Evolutionary conservation across 2,329 filamentous ascomycete species (phyloP).

Genomic region (Penicillium griseofulvum): DNA sequence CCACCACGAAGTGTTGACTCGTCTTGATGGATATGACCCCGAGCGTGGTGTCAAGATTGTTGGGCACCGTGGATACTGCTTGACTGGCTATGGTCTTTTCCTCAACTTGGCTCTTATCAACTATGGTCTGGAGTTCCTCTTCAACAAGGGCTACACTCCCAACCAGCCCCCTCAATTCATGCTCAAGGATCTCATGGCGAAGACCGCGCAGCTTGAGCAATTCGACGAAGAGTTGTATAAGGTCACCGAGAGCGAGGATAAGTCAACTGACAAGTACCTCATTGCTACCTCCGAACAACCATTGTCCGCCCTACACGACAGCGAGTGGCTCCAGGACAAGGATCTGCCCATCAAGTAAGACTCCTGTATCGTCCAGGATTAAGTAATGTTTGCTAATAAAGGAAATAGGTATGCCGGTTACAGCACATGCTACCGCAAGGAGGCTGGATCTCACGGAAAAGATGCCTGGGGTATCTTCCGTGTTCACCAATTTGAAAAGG

Average conservation of each 20-base stretch:
- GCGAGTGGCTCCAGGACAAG: conserved; percentile 84
- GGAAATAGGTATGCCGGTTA: conserved; percentile 69
- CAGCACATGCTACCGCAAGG: conserved; percentile 92
- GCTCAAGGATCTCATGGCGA: conserved; percentile 93
- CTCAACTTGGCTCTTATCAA: conserved; percentile 92
- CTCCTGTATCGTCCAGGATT: neutral
- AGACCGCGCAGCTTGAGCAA: conserved; percentile 94
- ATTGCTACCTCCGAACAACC: conserved; percentile 92
- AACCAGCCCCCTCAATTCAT: conserved; percentile 92
- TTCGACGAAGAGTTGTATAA: conserved; percentile 99
- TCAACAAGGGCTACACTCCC: conserved; percentile 74
- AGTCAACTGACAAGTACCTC: conserved; percentile 79
- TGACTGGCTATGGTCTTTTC: conserved; percentile 85
- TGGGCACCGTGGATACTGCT: conserved; percentile 89
- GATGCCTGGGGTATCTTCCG: conserved; percentile 98
- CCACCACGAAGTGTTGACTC: conserved; percentile 88
- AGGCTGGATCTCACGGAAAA: conserved; percentile 85
- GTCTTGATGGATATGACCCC: conserved; percentile 87
- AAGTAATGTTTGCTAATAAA: conserved; percentile 10
- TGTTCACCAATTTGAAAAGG: conserved; percentile 97
- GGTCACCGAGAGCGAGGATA: conserved; percentile 78
- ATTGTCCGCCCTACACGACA: conserved; percentile 85
- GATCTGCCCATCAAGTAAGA: conserved; percentile 81
- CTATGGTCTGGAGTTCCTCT: conserved; percentile 88
- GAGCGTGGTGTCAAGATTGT: conserved; percentile 92